Evolutionary conservation across 306 rosid genomes (phyloP).

Genomic region (Clitoria ternatea): DNA sequence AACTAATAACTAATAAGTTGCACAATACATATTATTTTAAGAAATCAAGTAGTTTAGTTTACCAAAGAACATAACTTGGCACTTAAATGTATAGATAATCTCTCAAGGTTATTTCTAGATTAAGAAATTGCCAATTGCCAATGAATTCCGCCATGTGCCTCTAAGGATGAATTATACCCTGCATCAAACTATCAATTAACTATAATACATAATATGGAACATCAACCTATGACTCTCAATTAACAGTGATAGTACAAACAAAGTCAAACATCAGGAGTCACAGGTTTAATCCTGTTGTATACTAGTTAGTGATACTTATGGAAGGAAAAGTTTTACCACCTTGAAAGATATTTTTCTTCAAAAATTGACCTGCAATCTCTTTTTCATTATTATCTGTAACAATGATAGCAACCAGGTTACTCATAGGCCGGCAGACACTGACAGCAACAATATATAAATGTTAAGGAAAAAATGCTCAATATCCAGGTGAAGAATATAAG

Average conservation of each 20-base stretch:
- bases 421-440: neutral
- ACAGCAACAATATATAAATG: neutral
- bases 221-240: neutral
- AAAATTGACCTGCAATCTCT: neutral
- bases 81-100: neutral
- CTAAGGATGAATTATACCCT: neutral
- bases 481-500: neutral
- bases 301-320: neutral
- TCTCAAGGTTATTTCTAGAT: neutral
- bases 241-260: neutral
- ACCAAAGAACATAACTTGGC: neutral
- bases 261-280: neutral
- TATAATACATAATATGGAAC: neutral
- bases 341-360: neutral
- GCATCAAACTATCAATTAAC: neutral
- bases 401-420: neutral
- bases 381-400: neutral
- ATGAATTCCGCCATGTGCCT: neutral
- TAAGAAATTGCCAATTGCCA: neutral
- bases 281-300: neutral
- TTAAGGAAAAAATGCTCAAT: neutral
- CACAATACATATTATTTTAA: neutral
- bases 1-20: neutral
- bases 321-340: neutral
- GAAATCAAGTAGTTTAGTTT: neutral